These are phyloP conservation scores for Poteriospumella lacustris DNA, from an alignment of 108 stramenopile species.

Conservation along the genomic window DNA sequence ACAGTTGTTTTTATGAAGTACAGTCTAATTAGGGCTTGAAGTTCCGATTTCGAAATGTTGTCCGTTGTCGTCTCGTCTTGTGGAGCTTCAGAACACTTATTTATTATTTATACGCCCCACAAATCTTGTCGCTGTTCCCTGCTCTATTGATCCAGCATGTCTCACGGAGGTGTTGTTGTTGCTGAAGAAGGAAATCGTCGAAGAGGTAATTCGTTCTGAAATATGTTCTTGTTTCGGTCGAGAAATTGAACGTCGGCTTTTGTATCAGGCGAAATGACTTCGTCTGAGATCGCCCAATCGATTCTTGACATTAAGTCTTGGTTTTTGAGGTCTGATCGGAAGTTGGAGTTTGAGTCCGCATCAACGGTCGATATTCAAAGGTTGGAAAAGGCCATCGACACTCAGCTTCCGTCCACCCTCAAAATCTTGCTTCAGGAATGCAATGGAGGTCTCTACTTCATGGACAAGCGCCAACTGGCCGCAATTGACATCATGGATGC, in stretches of 20 bases:
- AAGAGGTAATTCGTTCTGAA: neutral
- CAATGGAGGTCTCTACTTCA: conserved; percentile 22
- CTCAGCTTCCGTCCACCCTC: neutral
- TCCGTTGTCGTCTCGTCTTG: too few relatives aligned
- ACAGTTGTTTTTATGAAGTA: too few relatives aligned
- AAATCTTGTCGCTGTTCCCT: too few relatives aligned
- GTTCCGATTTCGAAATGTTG: too few relatives aligned
- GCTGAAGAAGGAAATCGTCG: conserved; percentile 20
- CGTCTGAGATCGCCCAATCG: neutral
- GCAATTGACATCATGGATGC: neutral
- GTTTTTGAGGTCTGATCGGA: neutral
- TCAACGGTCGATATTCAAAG: neutral
- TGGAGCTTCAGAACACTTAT: too few relatives aligned
- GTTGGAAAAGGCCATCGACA: neutral
- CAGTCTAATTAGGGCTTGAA: too few relatives aligned
- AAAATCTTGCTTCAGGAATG: conserved; percentile 2
- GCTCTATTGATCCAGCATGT: too few relatives aligned
- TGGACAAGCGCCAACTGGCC: neutral
- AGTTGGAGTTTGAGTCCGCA: neutral
- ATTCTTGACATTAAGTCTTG: neutral
- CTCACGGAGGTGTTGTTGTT: too few relatives aligned
- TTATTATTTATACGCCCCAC: too few relatives aligned
- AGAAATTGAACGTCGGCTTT: neutral
- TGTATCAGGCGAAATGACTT: neutral
- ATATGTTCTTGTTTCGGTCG: neutral